These are phyloP conservation scores for Kwoniella sp. DNA, from an alignment of 768 basidiomycete genomes.

Conservation along the genomic window DNA sequence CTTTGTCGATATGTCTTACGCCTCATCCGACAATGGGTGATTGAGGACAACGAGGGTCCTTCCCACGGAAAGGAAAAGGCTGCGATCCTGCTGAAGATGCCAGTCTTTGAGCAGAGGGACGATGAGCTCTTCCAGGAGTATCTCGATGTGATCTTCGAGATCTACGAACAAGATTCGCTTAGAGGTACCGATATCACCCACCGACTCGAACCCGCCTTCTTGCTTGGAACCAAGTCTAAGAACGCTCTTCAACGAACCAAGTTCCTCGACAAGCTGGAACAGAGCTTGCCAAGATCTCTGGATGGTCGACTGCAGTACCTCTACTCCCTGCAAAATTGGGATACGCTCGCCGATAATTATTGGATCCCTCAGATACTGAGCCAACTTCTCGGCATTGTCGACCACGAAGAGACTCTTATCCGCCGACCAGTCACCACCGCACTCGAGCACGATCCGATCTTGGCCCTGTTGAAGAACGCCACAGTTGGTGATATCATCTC, in stretches of 20 bases:
- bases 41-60: conserved; percentile 63
- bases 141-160: conserved; percentile 85
- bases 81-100: conserved; percentile 83
- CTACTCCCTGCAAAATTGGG: conserved; percentile 92
- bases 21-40: conserved; percentile 84
- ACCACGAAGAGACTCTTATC: conserved; percentile 50
- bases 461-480: conserved; percentile 24
- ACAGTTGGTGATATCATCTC: conserved; percentile 63
- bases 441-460: conserved; percentile 33
- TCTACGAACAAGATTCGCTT: conserved; percentile 82
- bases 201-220: conserved; percentile 87
- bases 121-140: conserved; percentile 78
- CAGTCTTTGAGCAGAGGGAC: conserved; percentile 69
- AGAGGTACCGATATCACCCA: conserved; percentile 91
- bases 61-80: conserved; percentile 81
- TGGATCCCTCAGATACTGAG: conserved; percentile 93
- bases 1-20: conserved; percentile 85
- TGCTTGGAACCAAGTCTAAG: conserved; percentile 83
- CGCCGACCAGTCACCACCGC: conserved; percentile 17
- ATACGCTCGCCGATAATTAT: conserved; percentile 82
- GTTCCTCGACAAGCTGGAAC: conserved; percentile 87
- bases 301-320: conserved; percentile 83
- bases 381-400: conserved; percentile 76
- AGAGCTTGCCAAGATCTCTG: conserved; percentile 80
- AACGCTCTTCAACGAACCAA: conserved; percentile 75